These are phyloP conservation scores for Microsporum canis DNA, from an alignment of 2,329 filamentous ascomycete species.

Conservation along the genomic window DNA sequence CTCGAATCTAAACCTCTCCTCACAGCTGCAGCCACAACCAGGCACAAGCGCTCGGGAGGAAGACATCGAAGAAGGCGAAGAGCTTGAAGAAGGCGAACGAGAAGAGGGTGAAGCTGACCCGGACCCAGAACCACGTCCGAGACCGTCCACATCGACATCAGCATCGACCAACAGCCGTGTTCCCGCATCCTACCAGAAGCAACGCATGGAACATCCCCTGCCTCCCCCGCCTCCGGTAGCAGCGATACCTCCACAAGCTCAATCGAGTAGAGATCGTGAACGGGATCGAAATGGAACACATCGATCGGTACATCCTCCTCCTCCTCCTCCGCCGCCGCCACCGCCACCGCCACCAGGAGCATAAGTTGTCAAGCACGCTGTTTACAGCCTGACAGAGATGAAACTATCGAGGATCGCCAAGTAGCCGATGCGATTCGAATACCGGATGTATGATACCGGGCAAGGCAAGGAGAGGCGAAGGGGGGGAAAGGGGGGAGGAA, in stretches of 20 bases:
- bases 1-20: conserved; percentile 5
- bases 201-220: conserved; percentile 7
- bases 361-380: neutral
- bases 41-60: too few relatives aligned
- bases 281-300: neutral
- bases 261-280: neutral
- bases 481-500: too few relatives aligned
- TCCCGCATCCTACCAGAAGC: conserved; percentile 8
- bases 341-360: neutral
- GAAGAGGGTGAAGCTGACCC: neutral
- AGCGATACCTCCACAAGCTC: neutral
- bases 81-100: neutral
- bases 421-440: too few relatives aligned
- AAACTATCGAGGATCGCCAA: neutral
- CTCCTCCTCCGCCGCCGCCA: neutral
- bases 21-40: neutral
- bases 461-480: too few relatives aligned
- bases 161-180: conserved; percentile 6
- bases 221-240: conserved; percentile 3
- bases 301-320: neutral
- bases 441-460: too few relatives aligned
- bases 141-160: neutral
- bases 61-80: neutral
- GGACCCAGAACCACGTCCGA: neutral
- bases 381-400: conserved; percentile 4